Conservation (phyloP, 331 rosid species). For the Spiraea crenata region DNA sequence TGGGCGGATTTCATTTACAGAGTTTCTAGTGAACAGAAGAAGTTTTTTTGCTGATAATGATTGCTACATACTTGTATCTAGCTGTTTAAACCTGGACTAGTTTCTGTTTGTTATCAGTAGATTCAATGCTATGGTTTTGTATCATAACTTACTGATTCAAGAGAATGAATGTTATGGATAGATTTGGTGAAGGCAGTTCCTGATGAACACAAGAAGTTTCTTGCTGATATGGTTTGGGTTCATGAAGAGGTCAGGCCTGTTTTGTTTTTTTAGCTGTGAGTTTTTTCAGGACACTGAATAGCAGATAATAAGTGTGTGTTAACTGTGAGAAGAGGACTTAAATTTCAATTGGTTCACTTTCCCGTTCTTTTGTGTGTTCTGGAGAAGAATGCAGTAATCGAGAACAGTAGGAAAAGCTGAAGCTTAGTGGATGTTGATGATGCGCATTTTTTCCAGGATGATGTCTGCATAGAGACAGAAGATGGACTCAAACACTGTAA, state of each 20-base stretch:
- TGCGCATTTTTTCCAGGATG: constrained; percentile 49
- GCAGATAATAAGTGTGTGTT: no score
- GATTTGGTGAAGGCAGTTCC: constrained; percentile 93
- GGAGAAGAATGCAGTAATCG: constrained; percentile 14
- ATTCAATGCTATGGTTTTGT: not conserved
- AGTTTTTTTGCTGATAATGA: not conserved
- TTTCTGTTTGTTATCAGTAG: not conserved
- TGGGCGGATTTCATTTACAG: no score
- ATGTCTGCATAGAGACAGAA: constrained; percentile 60
- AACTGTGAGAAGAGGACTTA: no score
- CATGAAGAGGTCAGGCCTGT: constrained; percentile 76
- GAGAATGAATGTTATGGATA: constrained; percentile 33
- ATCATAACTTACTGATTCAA: constrained; percentile 14
- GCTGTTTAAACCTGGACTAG: not conserved
- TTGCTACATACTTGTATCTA: not conserved
- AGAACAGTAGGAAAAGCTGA: constrained; percentile 24
- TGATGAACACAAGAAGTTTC: constrained; percentile 91
- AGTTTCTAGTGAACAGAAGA: no score
- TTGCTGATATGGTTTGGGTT: constrained; percentile 81
- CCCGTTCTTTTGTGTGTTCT: not conserved
- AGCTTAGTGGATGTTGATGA: constrained; percentile 16
- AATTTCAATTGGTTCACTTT: not conserved
- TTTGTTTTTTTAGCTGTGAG: constrained; percentile 20
- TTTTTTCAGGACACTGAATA: not conserved
- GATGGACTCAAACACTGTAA: constrained; percentile 56